Percentiles rank a stretch among this genome's conserved stretches.
phyloP scores from a whole-genome alignment of 352 stramenopile genomes.

The Phytopythium boreale region DNA sequence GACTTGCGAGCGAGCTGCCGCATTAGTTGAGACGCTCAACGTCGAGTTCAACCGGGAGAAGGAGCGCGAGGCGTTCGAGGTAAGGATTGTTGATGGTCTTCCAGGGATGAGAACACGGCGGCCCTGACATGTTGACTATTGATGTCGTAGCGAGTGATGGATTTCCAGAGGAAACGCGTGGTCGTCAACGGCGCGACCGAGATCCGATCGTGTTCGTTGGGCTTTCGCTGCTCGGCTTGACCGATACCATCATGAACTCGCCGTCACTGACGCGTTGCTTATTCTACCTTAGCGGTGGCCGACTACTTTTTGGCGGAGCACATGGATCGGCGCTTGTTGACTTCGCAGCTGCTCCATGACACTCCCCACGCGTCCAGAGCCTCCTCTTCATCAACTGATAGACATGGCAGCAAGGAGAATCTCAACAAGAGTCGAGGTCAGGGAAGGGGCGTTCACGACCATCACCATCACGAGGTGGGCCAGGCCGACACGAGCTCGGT shows the following conservation, averaged over 20 bases:
- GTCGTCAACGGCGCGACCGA: conserved; percentile 21
- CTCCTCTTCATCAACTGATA: neutral
- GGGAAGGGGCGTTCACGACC: neutral
- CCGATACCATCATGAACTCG: neutral
- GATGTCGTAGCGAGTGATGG: conserved; percentile 25
- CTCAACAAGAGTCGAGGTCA: neutral
- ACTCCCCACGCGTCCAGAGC: neutral
- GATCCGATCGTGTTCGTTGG: conserved; percentile 31
- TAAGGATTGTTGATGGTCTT: conserved; percentile 7
- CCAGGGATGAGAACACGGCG: neutral
- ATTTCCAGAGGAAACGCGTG: conserved; percentile 41
- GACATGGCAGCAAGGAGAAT: neutral
- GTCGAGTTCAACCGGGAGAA: conserved; percentile 39
- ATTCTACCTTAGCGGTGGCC: conserved; percentile 18
- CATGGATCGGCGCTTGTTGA: conserved; percentile 24
- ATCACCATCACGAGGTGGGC: neutral
- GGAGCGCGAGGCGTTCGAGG: conserved; percentile 29
- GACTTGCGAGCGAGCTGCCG: conserved; percentile 16
- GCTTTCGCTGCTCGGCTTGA: neutral
- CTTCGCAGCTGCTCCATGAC: conserved; percentile 25
- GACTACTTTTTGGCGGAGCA: conserved; percentile 41
- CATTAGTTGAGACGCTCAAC: conserved; percentile 25
- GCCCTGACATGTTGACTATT: neutral
- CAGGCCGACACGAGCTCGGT: conserved; percentile 8
- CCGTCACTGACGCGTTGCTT: neutral